A percentile compares a stretch with the other conserved stretches of the same genome.
Evolutionary conservation across 495 filamentous ascomycete species (phyloP).

Genomic region (Ascodesmis nigricans): DNA sequence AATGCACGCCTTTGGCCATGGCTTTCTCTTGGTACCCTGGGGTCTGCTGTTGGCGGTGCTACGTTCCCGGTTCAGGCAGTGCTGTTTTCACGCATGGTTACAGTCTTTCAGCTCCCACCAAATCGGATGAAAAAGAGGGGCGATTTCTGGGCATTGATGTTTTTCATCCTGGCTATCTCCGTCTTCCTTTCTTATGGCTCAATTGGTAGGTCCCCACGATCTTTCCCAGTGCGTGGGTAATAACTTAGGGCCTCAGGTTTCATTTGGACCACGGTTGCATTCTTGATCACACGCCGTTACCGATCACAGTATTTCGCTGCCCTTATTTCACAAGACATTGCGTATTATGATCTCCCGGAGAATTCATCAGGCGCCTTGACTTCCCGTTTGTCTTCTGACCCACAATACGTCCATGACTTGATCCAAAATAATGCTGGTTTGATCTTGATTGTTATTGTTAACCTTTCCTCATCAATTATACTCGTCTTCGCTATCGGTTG

Average conservation of each 20-base stretch:
- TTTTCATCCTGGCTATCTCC: constrained; percentile 29
- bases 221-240: no score
- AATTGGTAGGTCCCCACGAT: no score
- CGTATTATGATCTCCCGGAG: constrained; percentile 41
- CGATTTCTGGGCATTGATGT: constrained; percentile 36
- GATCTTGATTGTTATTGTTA: constrained; percentile 29
- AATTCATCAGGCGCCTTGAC: constrained; percentile 42
- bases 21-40: no score
- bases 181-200: constrained; percentile 25
- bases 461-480: constrained; percentile 29
- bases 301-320: constrained; percentile 28
- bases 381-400: constrained; percentile 33
- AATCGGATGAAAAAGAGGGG: constrained; percentile 16
- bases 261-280: constrained; percentile 4
- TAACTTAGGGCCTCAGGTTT: no score
- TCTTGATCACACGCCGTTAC: constrained; percentile 10
- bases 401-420: constrained; percentile 41
- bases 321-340: constrained; percentile 24
- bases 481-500: constrained; percentile 35
- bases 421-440: constrained; percentile 34
- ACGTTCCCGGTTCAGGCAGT: constrained; percentile 24
- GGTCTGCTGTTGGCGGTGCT: no score
- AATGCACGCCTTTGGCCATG: neutral
- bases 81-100: constrained; percentile 19
- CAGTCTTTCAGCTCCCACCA: constrained; percentile 16